Percentiles rank a stretch among this genome's conserved stretches.
Evolutionary conservation across 2,329 filamentous ascomycete species (phyloP).

Genomic region (Phialocephala subalpina): DNA sequence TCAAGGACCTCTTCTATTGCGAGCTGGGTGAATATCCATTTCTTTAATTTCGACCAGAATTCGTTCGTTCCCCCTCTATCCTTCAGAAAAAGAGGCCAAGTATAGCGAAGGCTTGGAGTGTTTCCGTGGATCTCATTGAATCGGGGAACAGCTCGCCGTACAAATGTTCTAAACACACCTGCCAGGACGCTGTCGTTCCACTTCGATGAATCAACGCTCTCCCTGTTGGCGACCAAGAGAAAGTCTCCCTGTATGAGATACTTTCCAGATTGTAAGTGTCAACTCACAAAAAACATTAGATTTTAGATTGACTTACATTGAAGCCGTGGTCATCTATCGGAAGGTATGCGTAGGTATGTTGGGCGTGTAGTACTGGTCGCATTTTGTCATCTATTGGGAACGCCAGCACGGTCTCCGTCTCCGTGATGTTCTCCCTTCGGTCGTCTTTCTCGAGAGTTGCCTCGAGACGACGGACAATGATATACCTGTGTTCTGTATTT

Average conservation of each 20-base stretch:
- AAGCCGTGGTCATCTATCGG: slow-evolving; percentile 28
- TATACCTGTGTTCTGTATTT: not conserved
- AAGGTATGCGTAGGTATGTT: slow-evolving; percentile 28
- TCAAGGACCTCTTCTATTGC: slow-evolving; percentile 13
- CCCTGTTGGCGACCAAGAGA: slow-evolving; percentile 24
- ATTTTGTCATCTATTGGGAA: slow-evolving; percentile 25
- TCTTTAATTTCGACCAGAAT: slow-evolving; percentile 19
- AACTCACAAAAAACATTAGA: not conserved
- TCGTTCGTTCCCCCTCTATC: slow-evolving; percentile 14
- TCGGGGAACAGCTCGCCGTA: slow-evolving; percentile 12
- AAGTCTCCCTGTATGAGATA: slow-evolving; percentile 27
- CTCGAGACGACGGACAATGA: slow-evolving; percentile 14
- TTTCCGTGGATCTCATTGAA: slow-evolving; percentile 13
- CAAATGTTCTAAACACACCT: slow-evolving; percentile 16
- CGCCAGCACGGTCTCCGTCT: slow-evolving; percentile 25
- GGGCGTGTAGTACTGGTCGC: slow-evolving; percentile 14
- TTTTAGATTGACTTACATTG: slow-evolving; percentile 22
- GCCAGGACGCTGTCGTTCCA: slow-evolving; percentile 16
- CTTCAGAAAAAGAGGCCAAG: slow-evolving; percentile 18
- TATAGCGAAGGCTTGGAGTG: slow-evolving; percentile 19
- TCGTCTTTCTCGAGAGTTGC: slow-evolving; percentile 16
- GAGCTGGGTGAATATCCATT: slow-evolving; percentile 14
- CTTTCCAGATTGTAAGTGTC: slow-evolving; percentile 17
- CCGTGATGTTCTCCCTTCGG: slow-evolving; percentile 17
- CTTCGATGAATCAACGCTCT: slow-evolving; percentile 19